Percentiles rank a stretch among this genome's conserved stretches.
These are phyloP conservation scores for Leccinum subrobustum DNA, from an alignment of 1,284 basidiomycete genomes.

Conservation along the genomic window DNA sequence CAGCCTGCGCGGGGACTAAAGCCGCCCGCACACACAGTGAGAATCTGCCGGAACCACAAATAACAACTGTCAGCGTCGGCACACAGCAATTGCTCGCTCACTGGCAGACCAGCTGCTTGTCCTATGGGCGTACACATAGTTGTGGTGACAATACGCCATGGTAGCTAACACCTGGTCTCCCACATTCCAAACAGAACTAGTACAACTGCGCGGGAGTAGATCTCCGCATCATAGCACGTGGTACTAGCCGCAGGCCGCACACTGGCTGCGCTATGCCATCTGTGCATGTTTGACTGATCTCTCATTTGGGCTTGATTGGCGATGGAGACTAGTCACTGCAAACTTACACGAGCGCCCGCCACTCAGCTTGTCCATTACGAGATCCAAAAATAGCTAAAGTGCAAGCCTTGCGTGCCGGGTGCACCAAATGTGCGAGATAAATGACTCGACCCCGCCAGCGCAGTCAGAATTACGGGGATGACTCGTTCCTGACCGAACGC, in stretches of 20 bases:
- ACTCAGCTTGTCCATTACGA: constrained; percentile 5
- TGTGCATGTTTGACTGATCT: constrained; percentile 17
- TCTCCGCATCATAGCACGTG: constrained; percentile 24
- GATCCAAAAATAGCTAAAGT: constrained; percentile 18
- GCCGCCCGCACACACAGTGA: constrained; percentile 27
- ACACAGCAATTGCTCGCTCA: constrained; percentile 21
- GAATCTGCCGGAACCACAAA: constrained; percentile 21
- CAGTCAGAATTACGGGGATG: constrained; percentile 13
- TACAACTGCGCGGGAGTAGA: constrained; percentile 16
- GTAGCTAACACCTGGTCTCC: neutral
- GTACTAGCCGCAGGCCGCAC: neutral
- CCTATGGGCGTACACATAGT: neutral
- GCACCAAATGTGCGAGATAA: constrained; percentile 12
- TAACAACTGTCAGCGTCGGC: constrained; percentile 13
- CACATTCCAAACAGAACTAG: constrained; percentile 15
- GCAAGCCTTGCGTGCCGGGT: constrained; percentile 8
- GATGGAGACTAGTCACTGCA: constrained; percentile 16
- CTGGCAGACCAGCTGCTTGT: neutral
- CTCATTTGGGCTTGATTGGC: constrained; percentile 25
- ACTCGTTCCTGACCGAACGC: constrained; percentile 25
- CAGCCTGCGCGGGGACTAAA: constrained; percentile 23
- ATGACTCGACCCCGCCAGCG: constrained; percentile 19
- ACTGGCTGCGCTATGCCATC: constrained; percentile 5
- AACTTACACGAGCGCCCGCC: constrained; percentile 4
- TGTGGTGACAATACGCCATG: neutral